These are phyloP conservation scores for Xylariaceae sp. DNA, from an alignment of 2,329 filamentous ascomycete species.

Conservation along the genomic window DNA sequence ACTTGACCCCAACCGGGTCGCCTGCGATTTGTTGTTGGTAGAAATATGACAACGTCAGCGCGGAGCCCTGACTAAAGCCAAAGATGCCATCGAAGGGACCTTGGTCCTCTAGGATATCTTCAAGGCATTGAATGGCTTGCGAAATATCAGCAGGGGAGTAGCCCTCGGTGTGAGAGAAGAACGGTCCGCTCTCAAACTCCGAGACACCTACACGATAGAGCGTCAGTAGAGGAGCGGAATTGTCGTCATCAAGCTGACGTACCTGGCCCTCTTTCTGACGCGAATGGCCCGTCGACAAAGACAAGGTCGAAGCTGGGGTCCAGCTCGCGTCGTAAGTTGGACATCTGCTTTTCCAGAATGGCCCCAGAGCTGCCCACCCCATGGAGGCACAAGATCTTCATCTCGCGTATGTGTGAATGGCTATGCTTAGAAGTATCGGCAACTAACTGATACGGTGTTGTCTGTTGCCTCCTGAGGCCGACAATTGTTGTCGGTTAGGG, in stretches of 20 bases:
- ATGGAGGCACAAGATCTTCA: neutral
- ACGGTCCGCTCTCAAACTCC: neutral
- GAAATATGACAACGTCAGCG: neutral
- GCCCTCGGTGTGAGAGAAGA: neutral
- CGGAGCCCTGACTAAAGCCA: neutral
- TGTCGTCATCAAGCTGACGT: neutral
- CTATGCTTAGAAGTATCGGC: neutral
- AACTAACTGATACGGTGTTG: neutral
- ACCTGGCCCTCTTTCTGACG: neutral
- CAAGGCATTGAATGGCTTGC: neutral
- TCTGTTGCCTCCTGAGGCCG: neutral
- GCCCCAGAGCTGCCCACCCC: neutral
- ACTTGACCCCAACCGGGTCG: neutral
- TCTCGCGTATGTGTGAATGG: neutral
- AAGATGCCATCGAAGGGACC: neutral
- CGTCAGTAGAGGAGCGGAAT: neutral
- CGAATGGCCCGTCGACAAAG: neutral
- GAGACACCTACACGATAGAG: neutral
- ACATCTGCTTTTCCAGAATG: neutral
- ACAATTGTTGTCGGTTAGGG: neutral
- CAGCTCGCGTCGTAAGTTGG: neutral
- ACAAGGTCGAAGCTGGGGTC: neutral
- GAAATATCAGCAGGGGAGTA: neutral
- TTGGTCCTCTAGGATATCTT: neutral
- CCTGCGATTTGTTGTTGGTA: neutral